These are phyloP conservation scores for Cubamyces sp. DNA, from an alignment of 768 basidiomycete species.

Conservation along the genomic window DNA sequence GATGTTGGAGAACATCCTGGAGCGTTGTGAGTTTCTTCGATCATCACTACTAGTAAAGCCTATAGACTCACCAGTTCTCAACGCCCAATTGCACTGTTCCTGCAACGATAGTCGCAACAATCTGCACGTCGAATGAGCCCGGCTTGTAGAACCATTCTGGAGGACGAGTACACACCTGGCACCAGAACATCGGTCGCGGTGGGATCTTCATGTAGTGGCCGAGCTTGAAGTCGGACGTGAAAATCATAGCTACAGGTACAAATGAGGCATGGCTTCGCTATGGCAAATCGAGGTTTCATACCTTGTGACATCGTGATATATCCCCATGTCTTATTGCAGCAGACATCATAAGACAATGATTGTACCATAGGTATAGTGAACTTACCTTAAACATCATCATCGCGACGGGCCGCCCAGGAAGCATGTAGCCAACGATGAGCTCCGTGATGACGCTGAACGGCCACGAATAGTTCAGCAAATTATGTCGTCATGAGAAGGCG, in stretches of 20 bases:
- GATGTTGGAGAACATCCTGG: conserved; percentile 58
- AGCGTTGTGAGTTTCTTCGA: too few relatives aligned
- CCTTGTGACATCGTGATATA: conserved; percentile 62
- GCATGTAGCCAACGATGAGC: conserved; percentile 62
- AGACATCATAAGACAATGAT: background rate
- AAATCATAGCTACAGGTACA: conserved; percentile 51
- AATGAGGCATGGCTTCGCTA: background rate
- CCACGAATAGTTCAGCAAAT: conserved; percentile 8
- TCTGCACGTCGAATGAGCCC: background rate
- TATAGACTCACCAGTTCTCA: conserved; percentile 45
- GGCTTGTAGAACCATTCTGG: too few relatives aligned
- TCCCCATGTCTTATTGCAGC: conserved; percentile 50
- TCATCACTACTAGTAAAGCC: background rate
- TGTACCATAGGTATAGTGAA: too few relatives aligned
- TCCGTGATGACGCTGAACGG: conserved; percentile 65
- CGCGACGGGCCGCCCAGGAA: conserved; percentile 68
- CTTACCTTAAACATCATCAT: conserved; percentile 64
- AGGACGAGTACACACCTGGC: conserved; percentile 47
- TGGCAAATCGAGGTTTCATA: background rate
- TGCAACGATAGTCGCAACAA: conserved; percentile 55
- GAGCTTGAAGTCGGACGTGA: conserved; percentile 76
- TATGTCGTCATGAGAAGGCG: background rate
- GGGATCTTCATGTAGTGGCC: conserved; percentile 75
- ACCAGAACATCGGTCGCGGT: conserved; percentile 41
- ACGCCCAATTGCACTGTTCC: conserved; percentile 70